Evolutionary conservation across 805 yeast genomes (phyloP).

Genomic region (Wickerhamiella allomyrinae): DNA sequence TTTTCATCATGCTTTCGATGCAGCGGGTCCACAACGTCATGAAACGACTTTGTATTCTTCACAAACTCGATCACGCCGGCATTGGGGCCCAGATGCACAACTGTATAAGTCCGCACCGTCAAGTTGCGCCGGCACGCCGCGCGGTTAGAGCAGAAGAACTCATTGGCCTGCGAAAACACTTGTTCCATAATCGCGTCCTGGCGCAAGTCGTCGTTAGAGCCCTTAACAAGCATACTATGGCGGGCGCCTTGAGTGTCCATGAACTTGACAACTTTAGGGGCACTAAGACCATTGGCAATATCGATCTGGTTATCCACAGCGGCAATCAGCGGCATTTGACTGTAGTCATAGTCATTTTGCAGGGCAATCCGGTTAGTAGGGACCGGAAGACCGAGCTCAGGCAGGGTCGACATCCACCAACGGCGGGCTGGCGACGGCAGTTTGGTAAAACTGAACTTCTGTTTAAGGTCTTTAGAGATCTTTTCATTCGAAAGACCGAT

Average conservation of each 20-base stretch:
- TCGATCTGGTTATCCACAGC: conserved; percentile 33
- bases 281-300: conserved; percentile 78
- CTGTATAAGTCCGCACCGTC: conserved; percentile 69
- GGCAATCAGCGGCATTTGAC: conserved; percentile 33
- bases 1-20: conserved; percentile 38
- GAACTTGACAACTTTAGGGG: conserved; percentile 65
- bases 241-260: conserved; percentile 41
- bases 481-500: conserved; percentile 3
- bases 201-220: conserved; percentile 67
- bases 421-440: conserved; percentile 23
- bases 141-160: conserved; percentile 40
- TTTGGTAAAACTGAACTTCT: neutral
- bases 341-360: conserved; percentile 33
- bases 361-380: conserved; percentile 44
- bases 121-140: conserved; percentile 44
- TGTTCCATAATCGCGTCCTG: conserved; percentile 98
- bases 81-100: conserved; percentile 74
- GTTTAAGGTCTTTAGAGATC: conserved; percentile 6
- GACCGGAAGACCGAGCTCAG: conserved; percentile 39
- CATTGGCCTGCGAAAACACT: conserved; percentile 77
- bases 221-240: conserved; percentile 56
- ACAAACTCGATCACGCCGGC: conserved; percentile 90
- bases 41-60: conserved; percentile 53
- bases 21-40: conserved; percentile 49
- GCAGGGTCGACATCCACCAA: conserved; percentile 47